Conservation (phyloP, 345 rosid species). For the Hibiscus tridactylites region DNA sequence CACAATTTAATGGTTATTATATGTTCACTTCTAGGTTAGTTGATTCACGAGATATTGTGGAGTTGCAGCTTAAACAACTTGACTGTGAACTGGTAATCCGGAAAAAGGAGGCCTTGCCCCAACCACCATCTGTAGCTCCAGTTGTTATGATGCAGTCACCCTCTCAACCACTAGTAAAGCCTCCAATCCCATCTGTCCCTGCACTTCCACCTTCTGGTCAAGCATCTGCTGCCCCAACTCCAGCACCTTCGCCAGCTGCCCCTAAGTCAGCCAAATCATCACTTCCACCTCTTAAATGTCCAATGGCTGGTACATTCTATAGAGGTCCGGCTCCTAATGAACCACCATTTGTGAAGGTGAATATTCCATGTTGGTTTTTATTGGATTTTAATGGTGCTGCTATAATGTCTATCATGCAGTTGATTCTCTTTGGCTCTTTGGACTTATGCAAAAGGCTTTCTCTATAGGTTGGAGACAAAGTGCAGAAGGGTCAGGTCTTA, state of each 20-base stretch:
- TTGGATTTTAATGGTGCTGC: slow-evolving; percentile 2
- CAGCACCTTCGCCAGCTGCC: slow-evolving; percentile 41
- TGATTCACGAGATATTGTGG: slow-evolving; percentile 79
- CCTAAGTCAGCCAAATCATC: slow-evolving; percentile 47
- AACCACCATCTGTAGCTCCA: slow-evolving; percentile 42
- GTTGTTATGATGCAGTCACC: slow-evolving; percentile 51
- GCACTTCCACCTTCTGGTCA: slow-evolving; percentile 30
- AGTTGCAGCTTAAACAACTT: slow-evolving; percentile 79
- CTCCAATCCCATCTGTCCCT: slow-evolving; percentile 23
- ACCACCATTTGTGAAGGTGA: slow-evolving; percentile 74
- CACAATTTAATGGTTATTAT: background rate
- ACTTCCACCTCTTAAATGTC: slow-evolving; percentile 66
- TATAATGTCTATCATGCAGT: background rate
- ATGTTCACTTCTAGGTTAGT: slow-evolving; percentile 52
- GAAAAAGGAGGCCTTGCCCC: slow-evolving; percentile 82
- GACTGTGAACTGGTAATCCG: slow-evolving; percentile 73
- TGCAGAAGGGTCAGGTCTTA: slow-evolving; percentile 79
- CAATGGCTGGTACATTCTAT: slow-evolving; percentile 91
- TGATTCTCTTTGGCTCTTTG: background rate
- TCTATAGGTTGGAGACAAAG: slow-evolving; percentile 82
- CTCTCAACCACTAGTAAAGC: slow-evolving; percentile 26
- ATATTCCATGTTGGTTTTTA: slow-evolving; percentile 11
- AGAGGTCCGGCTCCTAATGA: slow-evolving; percentile 69
- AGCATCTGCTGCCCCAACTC: slow-evolving; percentile 29
- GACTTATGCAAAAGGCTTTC: slow-evolving; percentile 4